Conservation (phyloP, 345 rosid species). For the Acer yangbiense region DNA sequence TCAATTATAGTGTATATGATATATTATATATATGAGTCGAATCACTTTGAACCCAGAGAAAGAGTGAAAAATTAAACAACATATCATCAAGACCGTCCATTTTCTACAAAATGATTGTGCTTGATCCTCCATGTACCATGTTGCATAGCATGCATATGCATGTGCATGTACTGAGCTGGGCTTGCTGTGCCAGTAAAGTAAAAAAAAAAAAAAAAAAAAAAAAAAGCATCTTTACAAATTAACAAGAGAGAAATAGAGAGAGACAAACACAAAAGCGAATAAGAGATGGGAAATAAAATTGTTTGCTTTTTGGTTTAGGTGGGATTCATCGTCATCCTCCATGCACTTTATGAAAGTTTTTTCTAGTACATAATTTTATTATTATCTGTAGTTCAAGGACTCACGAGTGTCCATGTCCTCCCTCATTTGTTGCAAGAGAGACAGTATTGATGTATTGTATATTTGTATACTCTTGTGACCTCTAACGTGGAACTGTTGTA, state of each 20-base stretch:
- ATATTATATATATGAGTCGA: not conserved
- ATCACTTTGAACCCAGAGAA: not conserved
- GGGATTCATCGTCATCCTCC: conserved; percentile 17
- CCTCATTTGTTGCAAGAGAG: not conserved
- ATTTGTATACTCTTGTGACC: conserved; percentile 1
- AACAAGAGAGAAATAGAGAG: not conserved
- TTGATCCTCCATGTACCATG: not conserved
- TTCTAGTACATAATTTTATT: not conserved
- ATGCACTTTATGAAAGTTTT: not conserved
- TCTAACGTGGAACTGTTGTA: not conserved
- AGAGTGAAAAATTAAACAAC: no score
- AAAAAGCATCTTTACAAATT: conserved; percentile 4
- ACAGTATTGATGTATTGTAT: no score
- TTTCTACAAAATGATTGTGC: not conserved
- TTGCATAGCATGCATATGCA: not conserved
- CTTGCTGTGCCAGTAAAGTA: not conserved
- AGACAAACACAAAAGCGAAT: conserved; percentile 1
- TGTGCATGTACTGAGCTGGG: not conserved
- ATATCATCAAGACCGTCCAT: conserved; percentile 1
- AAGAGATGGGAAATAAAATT: not conserved
- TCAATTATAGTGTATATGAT: not conserved
- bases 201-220: not conserved
- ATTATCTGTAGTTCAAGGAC: not conserved
- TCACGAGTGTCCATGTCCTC: not conserved
- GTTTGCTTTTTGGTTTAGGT: conserved; percentile 2